phyloP scores from a whole-genome alignment of 345 rosid genomes.

The Eucalyptus sp. region DNA sequence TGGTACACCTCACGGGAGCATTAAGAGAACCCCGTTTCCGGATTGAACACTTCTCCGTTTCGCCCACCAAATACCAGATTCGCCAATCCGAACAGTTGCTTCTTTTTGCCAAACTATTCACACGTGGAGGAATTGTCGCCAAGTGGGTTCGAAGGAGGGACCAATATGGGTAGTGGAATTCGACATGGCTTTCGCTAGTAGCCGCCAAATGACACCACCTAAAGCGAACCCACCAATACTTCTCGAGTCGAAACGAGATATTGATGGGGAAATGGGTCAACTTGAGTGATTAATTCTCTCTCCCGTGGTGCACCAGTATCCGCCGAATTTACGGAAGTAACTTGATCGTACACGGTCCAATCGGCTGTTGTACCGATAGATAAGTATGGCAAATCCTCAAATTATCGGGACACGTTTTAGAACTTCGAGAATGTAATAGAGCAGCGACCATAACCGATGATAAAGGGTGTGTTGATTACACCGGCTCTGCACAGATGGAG shows the following conservation, averaged over 20 bases:
- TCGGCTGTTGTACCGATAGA: background rate
- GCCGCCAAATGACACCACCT: background rate
- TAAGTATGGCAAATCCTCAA: background rate
- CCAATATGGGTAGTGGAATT: background rate
- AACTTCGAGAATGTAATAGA: background rate
- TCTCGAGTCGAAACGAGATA: background rate
- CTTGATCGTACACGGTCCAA: background rate
- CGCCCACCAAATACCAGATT: background rate
- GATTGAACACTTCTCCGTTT: background rate
- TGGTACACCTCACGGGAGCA: background rate
- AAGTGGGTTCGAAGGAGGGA: background rate
- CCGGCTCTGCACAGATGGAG: background rate
- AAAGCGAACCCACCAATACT: background rate
- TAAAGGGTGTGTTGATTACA: background rate
- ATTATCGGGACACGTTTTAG: background rate
- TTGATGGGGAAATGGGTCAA: background rate
- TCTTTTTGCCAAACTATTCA: background rate
- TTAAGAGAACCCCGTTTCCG: background rate
- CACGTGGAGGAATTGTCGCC: background rate
- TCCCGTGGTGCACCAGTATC: background rate
- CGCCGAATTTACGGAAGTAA: background rate
- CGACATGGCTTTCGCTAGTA: background rate
- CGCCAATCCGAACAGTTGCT: background rate
- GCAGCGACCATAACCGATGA: background rate
- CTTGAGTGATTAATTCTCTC: background rate